phyloP scores from a whole-genome alignment of 1,284 basidiomycete species.

The Puccinia horiana region DNA sequence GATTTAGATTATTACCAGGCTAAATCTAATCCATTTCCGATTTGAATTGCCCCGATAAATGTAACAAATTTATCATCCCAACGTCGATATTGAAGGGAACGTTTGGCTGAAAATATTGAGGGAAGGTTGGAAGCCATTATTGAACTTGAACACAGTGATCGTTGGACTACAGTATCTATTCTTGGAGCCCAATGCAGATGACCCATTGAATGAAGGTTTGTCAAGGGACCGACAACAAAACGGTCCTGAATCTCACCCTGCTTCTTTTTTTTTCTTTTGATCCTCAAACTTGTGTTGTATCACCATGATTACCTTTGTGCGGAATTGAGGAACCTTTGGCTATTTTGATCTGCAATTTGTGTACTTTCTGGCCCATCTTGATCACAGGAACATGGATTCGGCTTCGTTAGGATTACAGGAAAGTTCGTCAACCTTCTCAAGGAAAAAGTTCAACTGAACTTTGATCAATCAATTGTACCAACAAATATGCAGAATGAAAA shows the following conservation, averaged over 20 bases:
- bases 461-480: too few species aligned
- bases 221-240: slow-evolving; percentile 46
- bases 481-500: too few species aligned
- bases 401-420: too few species aligned
- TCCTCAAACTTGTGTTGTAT: slow-evolving; percentile 6
- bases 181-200: slow-evolving; percentile 96
- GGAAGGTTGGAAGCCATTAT: slow-evolving; percentile 99
- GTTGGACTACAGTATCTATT: slow-evolving; percentile 97
- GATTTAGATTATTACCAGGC: too few species aligned
- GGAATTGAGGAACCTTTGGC: slow-evolving; percentile 12
- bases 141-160: slow-evolving; percentile 95
- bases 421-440: too few species aligned
- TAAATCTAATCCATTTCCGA: too few species aligned
- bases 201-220: slow-evolving; percentile 95
- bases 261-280: not conserved
- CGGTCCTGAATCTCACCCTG: slow-evolving; percentile 2
- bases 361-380: not conserved
- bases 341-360: not conserved
- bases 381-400: too few species aligned
- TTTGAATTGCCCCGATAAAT: too few species aligned
- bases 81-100: slow-evolving; percentile 94
- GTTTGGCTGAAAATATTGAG: slow-evolving; percentile 92
- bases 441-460: too few species aligned
- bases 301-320: not conserved
- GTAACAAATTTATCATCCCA: slow-evolving; percentile 93